A percentile compares a stretch with the other conserved stretches of the same genome.
Evolutionary conservation across 306 rosid species (phyloP).

Genomic region (Cucurbita moschata): DNA sequence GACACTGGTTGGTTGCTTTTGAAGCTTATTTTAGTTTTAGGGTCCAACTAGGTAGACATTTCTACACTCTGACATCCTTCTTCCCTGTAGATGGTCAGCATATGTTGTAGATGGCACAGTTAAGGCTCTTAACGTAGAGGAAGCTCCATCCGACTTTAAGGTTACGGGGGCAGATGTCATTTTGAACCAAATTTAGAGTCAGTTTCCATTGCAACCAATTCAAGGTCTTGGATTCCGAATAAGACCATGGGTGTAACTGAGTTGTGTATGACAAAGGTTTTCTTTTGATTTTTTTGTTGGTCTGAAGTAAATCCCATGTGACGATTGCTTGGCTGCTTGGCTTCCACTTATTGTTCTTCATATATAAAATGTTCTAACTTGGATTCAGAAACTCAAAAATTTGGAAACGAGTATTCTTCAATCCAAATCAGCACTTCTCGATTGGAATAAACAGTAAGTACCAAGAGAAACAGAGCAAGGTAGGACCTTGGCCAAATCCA

Average conservation of each 20-base stretch:
- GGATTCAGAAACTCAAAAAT: neutral
- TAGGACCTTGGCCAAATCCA: neutral
- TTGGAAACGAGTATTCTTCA: neutral
- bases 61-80: neutral
- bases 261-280: neutral
- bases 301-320: neutral
- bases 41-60: neutral
- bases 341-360: neutral
- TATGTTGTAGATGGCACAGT: slow-evolving; percentile 76
- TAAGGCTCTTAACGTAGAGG: slow-evolving; percentile 68
- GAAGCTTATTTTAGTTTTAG: neutral
- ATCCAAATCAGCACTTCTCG: neutral
- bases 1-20: no score
- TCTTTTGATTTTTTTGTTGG: neutral
- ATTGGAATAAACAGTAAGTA: neutral
- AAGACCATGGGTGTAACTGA: neutral
- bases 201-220: neutral
- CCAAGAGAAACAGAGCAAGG: neutral
- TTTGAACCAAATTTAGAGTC: slow-evolving; percentile 60
- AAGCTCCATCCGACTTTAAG: slow-evolving; percentile 88
- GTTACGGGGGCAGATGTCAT: slow-evolving; percentile 79
- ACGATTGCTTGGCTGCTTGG: neutral
- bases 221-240: neutral
- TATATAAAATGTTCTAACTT: neutral
- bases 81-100: slow-evolving; percentile 78